Evolutionary conservation across 768 basidiomycete genomes (phyloP), one percentile per base, ranked within the genome.

Genomic region (Pleurotus sapidus): DNA sequence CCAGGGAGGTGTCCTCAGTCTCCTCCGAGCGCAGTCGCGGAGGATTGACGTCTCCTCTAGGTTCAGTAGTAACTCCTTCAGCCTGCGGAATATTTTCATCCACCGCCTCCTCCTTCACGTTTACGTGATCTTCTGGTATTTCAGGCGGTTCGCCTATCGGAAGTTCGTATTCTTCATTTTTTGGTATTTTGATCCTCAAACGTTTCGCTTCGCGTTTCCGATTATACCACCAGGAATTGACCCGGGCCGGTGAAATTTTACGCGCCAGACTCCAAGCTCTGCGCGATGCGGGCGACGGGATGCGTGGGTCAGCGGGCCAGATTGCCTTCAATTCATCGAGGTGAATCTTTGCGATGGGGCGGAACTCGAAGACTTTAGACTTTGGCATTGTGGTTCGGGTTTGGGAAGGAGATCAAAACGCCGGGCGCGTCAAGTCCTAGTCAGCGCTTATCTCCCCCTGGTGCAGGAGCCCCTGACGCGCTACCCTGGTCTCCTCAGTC

Each of bases 211-310:
- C 24, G 12, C 57, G 62, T 39, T 71, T 70, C 23, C 72, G 71
- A 23, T 72, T 67, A 50, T 70, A 70, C 68, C 71, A 77, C 75
- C 77, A 79, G 9, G 59, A 63, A 59, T 77, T 64, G 1, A 77
- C 73, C 15, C 62, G 57, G 4, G 37, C 57, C 5, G 74, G 74
- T 24, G 68, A 65, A 50, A 77, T 46, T 40, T 70, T 68, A 9
- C 76, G 70, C 6, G 76, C 76, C 15, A 68, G 60, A 4, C 74
- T 70, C 77, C 77, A 77, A 6, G 70, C 67, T 11, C 70, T 67
- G 3, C 76, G 70, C 23, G 76, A 77, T 7, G 60, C 60, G 7
- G 63, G 59, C n/a, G 73, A 66, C 0, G 76, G 77, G 17, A 74
- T 72, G 18, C 76, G 71, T 45, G 60, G 64, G 51, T 79, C 71